These are phyloP conservation scores for Cucurbitaria berberidis DNA, from an alignment of 2,329 filamentous ascomycete genomes.

Conservation along the genomic window DNA sequence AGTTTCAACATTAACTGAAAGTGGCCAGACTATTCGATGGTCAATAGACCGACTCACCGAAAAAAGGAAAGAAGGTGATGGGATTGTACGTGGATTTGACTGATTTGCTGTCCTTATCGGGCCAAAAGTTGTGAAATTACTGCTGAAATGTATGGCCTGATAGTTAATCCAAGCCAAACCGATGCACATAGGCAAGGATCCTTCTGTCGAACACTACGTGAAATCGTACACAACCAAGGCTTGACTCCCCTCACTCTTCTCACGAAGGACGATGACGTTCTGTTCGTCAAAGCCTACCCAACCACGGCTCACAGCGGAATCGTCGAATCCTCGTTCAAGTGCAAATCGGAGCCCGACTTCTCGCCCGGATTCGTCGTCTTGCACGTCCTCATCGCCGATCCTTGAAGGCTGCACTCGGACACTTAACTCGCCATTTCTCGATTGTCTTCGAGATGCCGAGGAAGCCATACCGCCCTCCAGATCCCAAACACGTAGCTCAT, in stretches of 20 bases:
- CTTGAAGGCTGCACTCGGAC: slow-evolving; percentile 59
- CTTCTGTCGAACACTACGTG: slow-evolving; percentile 57
- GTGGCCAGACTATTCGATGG: too few species aligned
- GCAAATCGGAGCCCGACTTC: slow-evolving; percentile 44
- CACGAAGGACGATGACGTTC: slow-evolving; percentile 84
- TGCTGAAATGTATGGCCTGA: too few species aligned
- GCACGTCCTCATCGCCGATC: slow-evolving; percentile 15
- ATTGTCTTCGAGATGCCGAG: slow-evolving; percentile 48
- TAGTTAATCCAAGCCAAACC: too few species aligned
- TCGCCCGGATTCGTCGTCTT: slow-evolving; percentile 29
- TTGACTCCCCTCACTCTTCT: slow-evolving; percentile 70
- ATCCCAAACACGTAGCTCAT: slow-evolving; percentile 78
- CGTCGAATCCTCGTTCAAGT: slow-evolving; percentile 45
- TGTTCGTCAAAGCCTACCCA: slow-evolving; percentile 92
- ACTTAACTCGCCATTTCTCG: slow-evolving; percentile 57
- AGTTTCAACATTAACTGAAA: too few species aligned
- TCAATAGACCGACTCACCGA: too few species aligned
- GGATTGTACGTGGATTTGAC: too few species aligned
- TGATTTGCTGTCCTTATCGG: too few species aligned
- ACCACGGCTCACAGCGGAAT: slow-evolving; percentile 56
- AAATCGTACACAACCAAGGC: slow-evolving; percentile 88
- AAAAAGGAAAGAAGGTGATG: too few species aligned
- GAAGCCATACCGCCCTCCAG: slow-evolving; percentile 73
- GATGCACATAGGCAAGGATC: slow-evolving; percentile 19
- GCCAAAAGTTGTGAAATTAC: too few species aligned